Evolutionary conservation across 2,329 filamentous ascomycete species (phyloP), one percentile per base, ranked within the genome.

Genomic region (Xylaria sp.): DNA sequence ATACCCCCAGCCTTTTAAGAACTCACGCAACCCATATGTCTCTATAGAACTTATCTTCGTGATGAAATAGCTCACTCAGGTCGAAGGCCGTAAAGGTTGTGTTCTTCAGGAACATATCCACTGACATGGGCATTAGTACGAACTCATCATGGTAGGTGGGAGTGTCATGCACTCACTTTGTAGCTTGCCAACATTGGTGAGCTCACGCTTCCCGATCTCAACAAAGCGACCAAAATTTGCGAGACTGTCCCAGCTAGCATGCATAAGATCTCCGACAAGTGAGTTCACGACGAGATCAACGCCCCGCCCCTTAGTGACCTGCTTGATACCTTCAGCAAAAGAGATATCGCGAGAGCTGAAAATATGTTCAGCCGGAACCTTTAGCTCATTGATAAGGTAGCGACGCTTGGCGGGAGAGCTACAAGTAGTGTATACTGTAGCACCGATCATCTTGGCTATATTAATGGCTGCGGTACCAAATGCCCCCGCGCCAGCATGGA

Each of bases 61-160:
- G 7, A 15, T 46, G n/a, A 31, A 51, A 72, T 7, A 72, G 8
- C 9, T 67, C 43, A 12, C 25, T 49, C 5, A 84, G 68, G 67
- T 84, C 80, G 3, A 84, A 78, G 0, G 79, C 80, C 0, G 80
- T 74, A 62, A 84, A 84, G 9, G 77, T 79, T 2, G 79, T 75
- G 49, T 81, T 84, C 3, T 78, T 69, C 3, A 78, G 76, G 61
- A 85, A 84, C 1, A 74, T 74, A 1, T 76, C 71, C 75, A 85
- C 81, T 36, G 33, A 36, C 10, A 9, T 36, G 8, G 33, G 33
- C 33, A 10, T 36, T 36, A 36, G 33, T 36, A 36, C 33, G 10
- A 10, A 10, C 33, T 36, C 10, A 36, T 36, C 33, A 8, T 7
- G 10, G 3, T 36, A 10, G 33, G 10, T 10, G 33, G 33, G 33